phyloP scores from a whole-genome alignment of 345 rosid genomes.

The Populus ilicifolia region DNA sequence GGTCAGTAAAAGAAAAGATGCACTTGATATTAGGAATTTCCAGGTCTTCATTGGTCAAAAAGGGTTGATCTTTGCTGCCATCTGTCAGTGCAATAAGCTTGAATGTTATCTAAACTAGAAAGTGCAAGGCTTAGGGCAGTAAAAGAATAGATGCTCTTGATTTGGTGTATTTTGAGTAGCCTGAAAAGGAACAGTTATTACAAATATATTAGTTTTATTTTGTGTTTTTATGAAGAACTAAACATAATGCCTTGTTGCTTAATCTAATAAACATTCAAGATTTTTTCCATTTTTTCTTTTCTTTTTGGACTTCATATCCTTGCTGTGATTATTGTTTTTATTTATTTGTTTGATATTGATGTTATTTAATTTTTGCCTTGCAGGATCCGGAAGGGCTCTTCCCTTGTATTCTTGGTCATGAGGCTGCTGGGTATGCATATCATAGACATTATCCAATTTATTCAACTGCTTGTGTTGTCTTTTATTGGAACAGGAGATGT shows the following conservation, averaged over 20 bases:
- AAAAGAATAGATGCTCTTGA: too few species aligned
- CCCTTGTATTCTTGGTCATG: conserved; percentile 97
- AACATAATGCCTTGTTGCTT: background rate
- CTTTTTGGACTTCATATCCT: background rate
- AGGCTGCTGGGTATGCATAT: conserved; percentile 83
- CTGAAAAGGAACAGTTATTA: too few species aligned
- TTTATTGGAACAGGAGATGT: background rate
- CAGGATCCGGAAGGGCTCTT: conserved; percentile 96
- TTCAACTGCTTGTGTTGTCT: background rate
- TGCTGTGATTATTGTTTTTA: background rate
- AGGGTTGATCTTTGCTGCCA: too few species aligned
- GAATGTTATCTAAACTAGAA: too few species aligned
- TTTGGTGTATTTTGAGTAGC: too few species aligned
- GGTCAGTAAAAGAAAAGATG: too few species aligned
- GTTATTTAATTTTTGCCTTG: background rate
- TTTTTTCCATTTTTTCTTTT: too few species aligned
- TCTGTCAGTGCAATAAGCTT: too few species aligned
- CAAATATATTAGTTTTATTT: background rate
- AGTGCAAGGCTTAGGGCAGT: too few species aligned
- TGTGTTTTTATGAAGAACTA: background rate
- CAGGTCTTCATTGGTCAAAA: too few species aligned
- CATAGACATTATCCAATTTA: background rate
- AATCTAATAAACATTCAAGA: background rate
- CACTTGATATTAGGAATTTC: too few species aligned
- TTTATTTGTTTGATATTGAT: background rate